Percentiles rank a stretch among this genome's conserved stretches.
phyloP scores from a whole-genome alignment of 2,329 filamentous ascomycete species.

The Claviceps citrina region DNA sequence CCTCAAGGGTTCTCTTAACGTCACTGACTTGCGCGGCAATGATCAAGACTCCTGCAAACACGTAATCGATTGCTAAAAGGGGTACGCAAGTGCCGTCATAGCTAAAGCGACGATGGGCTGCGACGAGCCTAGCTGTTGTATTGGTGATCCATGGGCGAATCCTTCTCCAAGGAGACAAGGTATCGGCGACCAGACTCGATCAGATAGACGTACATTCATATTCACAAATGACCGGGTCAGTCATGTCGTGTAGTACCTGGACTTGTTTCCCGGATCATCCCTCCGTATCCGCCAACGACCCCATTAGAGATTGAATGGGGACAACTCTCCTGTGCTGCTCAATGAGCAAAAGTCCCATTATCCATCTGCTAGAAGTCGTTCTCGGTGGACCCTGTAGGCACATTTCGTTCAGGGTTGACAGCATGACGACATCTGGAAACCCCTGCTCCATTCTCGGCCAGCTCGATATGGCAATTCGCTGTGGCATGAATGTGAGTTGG shows the following conservation, averaged over 20 bases:
- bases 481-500: no score
- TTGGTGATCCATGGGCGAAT: neutral
- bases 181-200: neutral
- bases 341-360: no score
- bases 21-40: neutral
- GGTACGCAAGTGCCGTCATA: slow-evolving; percentile 26
- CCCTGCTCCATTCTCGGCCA: no score
- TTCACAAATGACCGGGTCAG: neutral
- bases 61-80: slow-evolving; percentile 24
- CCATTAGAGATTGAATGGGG: neutral
- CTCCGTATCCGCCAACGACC: neutral
- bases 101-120: slow-evolving; percentile 14
- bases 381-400: no score
- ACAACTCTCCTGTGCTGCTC: no score
- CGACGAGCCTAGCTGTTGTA: neutral
- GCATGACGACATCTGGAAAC: no score
- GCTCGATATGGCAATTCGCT: no score
- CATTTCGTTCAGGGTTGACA: no score
- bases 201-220: neutral
- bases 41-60: slow-evolving; percentile 24
- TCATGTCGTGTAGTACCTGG: neutral
- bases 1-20: no score
- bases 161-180: neutral
- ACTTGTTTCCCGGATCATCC: neutral
- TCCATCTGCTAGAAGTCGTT: no score